A percentile compares a stretch with the other conserved stretches of the same genome.
Evolutionary conservation across 768 basidiomycete species (phyloP).

Genomic region (Nidularia sp.): DNA sequence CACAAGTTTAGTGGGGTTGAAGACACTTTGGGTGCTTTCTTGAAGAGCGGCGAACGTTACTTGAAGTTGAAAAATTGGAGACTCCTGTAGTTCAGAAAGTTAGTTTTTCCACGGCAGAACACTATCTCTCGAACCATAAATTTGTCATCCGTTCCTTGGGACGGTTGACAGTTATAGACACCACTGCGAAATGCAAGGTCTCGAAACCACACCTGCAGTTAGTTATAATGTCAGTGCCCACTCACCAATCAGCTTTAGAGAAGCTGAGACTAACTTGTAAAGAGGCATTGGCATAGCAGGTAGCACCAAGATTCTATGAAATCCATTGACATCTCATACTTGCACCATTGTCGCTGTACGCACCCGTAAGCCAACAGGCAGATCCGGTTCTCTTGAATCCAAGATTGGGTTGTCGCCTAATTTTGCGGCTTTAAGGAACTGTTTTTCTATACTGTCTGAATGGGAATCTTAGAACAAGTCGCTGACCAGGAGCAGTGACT

Average conservation of each 20-base stretch:
- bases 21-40: slow-evolving; percentile 60
- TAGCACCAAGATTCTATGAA: slow-evolving; percentile 87
- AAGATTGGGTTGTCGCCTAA: slow-evolving; percentile 54
- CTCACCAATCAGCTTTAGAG: too few relatives aligned
- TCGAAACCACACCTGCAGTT: slow-evolving; percentile 82
- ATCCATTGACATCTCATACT: not conserved
- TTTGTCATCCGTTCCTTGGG: slow-evolving; percentile 40
- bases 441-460: slow-evolving; percentile 44
- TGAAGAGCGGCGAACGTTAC: slow-evolving; percentile 85
- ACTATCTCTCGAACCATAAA: slow-evolving; percentile 24
- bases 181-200: slow-evolving; percentile 77
- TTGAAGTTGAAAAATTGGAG: slow-evolving; percentile 76
- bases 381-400: slow-evolving; percentile 41
- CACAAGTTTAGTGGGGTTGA: slow-evolving; percentile 82
- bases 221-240: too few relatives aligned
- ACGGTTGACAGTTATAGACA: slow-evolving; percentile 73
- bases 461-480: slow-evolving; percentile 5
- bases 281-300: slow-evolving; percentile 95
- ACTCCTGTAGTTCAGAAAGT: slow-evolving; percentile 41
- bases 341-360: slow-evolving; percentile 3
- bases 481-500: slow-evolving; percentile 4
- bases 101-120: not conserved
- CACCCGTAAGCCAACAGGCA: slow-evolving; percentile 80
- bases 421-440: slow-evolving; percentile 48
- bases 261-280: slow-evolving; percentile 57